Base-by-base conservation (phyloP, 176 grass and related monocot species). In the Thalia dealbata region DNA sequence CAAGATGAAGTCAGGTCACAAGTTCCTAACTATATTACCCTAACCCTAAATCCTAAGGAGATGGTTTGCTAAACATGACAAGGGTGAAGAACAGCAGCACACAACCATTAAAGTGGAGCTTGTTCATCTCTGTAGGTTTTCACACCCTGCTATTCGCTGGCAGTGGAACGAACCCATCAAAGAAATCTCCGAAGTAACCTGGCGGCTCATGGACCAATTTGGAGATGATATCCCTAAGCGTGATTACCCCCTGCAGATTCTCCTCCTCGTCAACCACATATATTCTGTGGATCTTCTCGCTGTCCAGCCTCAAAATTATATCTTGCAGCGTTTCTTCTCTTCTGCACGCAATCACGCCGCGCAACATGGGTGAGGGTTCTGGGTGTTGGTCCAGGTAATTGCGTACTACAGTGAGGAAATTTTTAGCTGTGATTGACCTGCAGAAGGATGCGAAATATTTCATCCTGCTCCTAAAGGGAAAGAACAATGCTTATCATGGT, bases 171-270 rank as follows among this genome's bases (percentile, higher is more conserved):
- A 97, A 80, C 29, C 93, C 89, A 32, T 99, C 83, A 10, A 99
- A 99, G 85, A 99, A 99, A 79, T 99, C 95, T 1, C 90, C 95
- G 16, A 99, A 99, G 73, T 99, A 99, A 58, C 92, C 83, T 50
- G 41, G 83, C 1, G 95, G 95, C 56, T 99, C 95, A 35, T 99
- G 87, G 23, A 93, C 95, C 52, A 99, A 76, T 78, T 90, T 99
- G 79, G 95, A 99, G 73, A 99, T 99, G 66, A 99, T 93, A 81
- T 99, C 95, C 64, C 90, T 81, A 64, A 99, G 78, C 1, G 95
- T 99, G 74, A 99, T 91, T 42, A 99, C 85, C 1, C 95, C 95
- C 32, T 93, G 83, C 1, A 89, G 61, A 75, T 79, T 74, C 27
- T 83, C 87, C 50, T 85, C 48, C 74, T 81, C 87, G 56, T 93